These are phyloP conservation scores for Starmerella sp. DNA, from an alignment of 805 yeast species.

Conservation along the genomic window DNA sequence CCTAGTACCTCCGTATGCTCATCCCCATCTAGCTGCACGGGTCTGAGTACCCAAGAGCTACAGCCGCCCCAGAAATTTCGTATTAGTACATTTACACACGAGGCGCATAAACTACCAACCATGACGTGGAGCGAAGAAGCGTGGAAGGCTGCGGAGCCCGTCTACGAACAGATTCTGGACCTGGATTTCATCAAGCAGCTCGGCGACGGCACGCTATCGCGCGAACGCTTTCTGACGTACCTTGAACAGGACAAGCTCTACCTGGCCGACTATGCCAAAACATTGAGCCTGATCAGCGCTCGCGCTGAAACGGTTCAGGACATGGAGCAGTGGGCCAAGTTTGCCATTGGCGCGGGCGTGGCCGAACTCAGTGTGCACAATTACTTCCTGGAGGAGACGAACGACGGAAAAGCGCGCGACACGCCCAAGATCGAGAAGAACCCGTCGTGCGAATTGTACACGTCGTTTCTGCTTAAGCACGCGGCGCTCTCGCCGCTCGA, in stretches of 20 bases:
- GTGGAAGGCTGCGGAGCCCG: slow-evolving; percentile 15
- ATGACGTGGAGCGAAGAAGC: slow-evolving; percentile 21
- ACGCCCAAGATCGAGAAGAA: not conserved
- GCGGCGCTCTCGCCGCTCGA: slow-evolving; percentile 15
- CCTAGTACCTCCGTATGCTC: not conserved
- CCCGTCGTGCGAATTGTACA: slow-evolving; percentile 19
- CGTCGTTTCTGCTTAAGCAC: slow-evolving; percentile 14
- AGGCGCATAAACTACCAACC: too few relatives aligned
- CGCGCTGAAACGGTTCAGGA: slow-evolving; percentile 7
- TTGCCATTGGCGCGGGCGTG: slow-evolving; percentile 9
- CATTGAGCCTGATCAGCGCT: slow-evolving; percentile 16
- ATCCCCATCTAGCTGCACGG: not conserved
- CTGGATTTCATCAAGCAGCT: slow-evolving; percentile 14
- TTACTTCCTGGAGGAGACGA: slow-evolving; percentile 4
- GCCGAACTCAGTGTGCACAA: slow-evolving; percentile 20
- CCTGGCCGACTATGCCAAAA: slow-evolving; percentile 17
- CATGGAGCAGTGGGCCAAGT: slow-evolving; percentile 9
- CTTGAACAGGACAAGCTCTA: slow-evolving; percentile 20
- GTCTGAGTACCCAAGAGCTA: not conserved
- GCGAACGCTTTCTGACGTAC: slow-evolving; percentile 13
- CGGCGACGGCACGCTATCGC: slow-evolving; percentile 16
- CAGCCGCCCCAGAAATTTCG: not conserved
- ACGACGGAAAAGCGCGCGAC: not conserved
- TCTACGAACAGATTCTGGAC: slow-evolving; percentile 14
- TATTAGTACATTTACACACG: not conserved